These are phyloP conservation scores for Cladorrhinum sp. DNA, from an alignment of 2,329 filamentous ascomycete genomes.

Conservation along the genomic window DNA sequence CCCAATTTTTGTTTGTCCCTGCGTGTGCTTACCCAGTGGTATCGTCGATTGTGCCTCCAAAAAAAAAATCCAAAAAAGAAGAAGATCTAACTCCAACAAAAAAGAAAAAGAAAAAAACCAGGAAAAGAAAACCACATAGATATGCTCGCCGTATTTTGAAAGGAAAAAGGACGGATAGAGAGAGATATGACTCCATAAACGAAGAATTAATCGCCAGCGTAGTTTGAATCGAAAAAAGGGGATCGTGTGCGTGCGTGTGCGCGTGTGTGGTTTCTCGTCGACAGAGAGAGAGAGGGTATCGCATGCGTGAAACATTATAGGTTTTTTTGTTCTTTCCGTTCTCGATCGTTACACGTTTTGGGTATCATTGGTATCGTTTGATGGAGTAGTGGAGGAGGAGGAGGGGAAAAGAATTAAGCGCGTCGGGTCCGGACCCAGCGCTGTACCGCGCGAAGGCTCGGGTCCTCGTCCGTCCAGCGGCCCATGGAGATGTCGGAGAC, in stretches of 20 bases:
- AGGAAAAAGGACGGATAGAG: too few species aligned
- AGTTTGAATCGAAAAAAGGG: neutral
- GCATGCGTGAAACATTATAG: neutral
- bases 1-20: neutral
- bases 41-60: neutral
- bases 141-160: too few species aligned
- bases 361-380: neutral
- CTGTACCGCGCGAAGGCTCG: constrained; percentile 53
- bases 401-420: constrained; percentile 8
- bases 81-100: too few species aligned
- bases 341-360: too few species aligned
- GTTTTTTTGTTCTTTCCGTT: neutral
- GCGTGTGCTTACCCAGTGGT: neutral
- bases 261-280: neutral
- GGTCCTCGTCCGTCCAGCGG: constrained; percentile 63
- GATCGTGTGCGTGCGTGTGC: too few species aligned
- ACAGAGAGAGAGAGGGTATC: neutral
- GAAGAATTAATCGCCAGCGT: neutral
- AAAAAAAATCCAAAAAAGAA: neutral
- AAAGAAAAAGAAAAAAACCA: neutral
- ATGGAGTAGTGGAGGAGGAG: constrained; percentile 1
- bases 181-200: too few species aligned
- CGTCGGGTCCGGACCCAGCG: constrained; percentile 50
- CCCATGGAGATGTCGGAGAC: constrained; percentile 52
- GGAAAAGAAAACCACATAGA: too few species aligned